Conservation (phyloP, 2,329 filamentous ascomycete species). For the Sporothrix protearum region DNA sequence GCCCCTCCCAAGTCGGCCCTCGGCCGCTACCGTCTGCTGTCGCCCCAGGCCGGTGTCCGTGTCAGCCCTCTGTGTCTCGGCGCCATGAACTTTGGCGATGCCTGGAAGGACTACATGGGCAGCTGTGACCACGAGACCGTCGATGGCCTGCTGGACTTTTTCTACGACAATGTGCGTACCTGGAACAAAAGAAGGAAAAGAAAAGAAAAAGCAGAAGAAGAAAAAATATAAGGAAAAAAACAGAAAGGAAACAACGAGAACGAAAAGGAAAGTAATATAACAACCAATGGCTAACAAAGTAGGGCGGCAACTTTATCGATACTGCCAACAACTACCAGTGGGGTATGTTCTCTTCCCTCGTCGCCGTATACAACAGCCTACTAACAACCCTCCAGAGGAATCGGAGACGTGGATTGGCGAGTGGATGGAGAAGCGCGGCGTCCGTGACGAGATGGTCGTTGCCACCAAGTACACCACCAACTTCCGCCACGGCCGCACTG, state of each 20-base stretch:
- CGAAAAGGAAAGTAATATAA: too few relatives aligned
- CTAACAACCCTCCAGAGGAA: conserved; percentile 37
- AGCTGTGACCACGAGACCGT: conserved; percentile 59
- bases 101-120: conserved; percentile 58
- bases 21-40: conserved; percentile 62
- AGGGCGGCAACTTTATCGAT: conserved; percentile 67
- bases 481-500: conserved; percentile 42
- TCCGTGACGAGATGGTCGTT: conserved; percentile 65
- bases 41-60: conserved; percentile 60
- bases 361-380: background rate
- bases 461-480: conserved; percentile 67
- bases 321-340: conserved; percentile 66
- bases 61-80: conserved; percentile 67
- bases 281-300: background rate
- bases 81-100: conserved; percentile 61
- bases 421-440: conserved; percentile 64
- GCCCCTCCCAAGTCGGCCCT: conserved; percentile 57
- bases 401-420: conserved; percentile 66
- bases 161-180: conserved; percentile 49
- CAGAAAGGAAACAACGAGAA: too few relatives aligned
- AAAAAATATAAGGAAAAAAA: too few relatives aligned
- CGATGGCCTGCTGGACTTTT: conserved; percentile 64
- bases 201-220: too few relatives aligned
- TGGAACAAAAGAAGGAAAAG: too few relatives aligned
- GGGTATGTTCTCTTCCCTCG: conserved; percentile 41